These are phyloP conservation scores for Apiospora phragmitis DNA, from an alignment of 2,329 filamentous ascomycete species.

Conservation along the genomic window DNA sequence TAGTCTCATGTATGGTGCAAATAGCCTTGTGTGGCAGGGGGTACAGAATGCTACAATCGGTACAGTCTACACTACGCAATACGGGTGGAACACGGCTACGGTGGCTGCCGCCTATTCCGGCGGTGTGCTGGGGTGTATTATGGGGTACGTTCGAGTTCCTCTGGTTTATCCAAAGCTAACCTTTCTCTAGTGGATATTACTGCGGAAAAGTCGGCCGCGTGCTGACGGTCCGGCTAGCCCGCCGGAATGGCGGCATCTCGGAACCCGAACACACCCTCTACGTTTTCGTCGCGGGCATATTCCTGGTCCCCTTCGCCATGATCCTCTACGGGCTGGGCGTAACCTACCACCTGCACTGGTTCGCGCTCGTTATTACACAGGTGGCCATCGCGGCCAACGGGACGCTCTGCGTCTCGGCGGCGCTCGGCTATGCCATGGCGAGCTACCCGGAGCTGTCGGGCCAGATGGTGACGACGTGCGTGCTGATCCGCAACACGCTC, in stretches of 20 bases:
- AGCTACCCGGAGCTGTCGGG: constrained; percentile 32
- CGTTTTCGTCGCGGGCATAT: constrained; percentile 18
- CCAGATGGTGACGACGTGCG: constrained; percentile 30
- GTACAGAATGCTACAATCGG: constrained; percentile 33
- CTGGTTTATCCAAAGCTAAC: constrained; percentile 23
- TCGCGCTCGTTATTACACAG: constrained; percentile 30
- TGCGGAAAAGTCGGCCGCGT: constrained; percentile 35
- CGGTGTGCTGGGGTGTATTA: constrained; percentile 18
- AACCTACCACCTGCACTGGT: constrained; percentile 32
- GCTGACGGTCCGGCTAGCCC: constrained; percentile 21
- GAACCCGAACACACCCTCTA: constrained; percentile 25
- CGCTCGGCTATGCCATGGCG: constrained; percentile 31
- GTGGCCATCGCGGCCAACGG: constrained; percentile 28
- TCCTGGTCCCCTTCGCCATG: constrained; percentile 22
- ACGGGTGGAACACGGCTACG: constrained; percentile 30
- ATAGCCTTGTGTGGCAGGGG: constrained; percentile 33
- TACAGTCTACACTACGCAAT: constrained; percentile 31
- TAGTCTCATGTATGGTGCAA: constrained; percentile 33
- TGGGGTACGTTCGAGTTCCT: constrained; percentile 20
- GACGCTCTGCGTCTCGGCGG: constrained; percentile 26
- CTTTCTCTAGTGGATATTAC: constrained; percentile 23
- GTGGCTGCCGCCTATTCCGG: constrained; percentile 29
- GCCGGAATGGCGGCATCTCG: constrained; percentile 23
- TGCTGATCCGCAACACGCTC: constrained; percentile 47
- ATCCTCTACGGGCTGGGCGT: constrained; percentile 23